These are phyloP conservation scores for Candida berthetii DNA, from an alignment of 805 yeast species.

Conservation along the genomic window DNA sequence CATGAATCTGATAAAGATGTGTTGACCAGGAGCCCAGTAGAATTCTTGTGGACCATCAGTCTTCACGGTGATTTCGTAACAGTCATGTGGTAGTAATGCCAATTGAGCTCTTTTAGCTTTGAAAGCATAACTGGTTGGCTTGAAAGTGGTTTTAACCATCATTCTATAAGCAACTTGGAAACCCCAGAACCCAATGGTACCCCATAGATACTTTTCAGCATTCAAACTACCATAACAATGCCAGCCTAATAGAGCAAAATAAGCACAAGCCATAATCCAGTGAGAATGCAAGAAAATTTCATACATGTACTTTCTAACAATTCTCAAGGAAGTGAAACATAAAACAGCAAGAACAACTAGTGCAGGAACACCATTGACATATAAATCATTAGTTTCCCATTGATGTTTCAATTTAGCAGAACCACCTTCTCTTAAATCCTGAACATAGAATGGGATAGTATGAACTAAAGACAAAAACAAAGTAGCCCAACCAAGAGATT, in stretches of 20 bases:
- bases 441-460: conserved; percentile 42
- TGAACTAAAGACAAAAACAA: conserved; percentile 41
- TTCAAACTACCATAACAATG: conserved; percentile 32
- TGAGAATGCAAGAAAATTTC: conserved; percentile 46
- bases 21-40: conserved; percentile 51
- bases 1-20: conserved; percentile 40
- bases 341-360: conserved; percentile 36
- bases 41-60: conserved; percentile 22
- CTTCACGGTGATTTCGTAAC: conserved; percentile 28
- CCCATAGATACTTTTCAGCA: conserved; percentile 39
- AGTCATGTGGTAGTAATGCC: conserved; percentile 15
- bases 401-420: conserved; percentile 14
- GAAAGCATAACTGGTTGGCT: conserved; percentile 34
- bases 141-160: conserved; percentile 37
- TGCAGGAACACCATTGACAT: conserved; percentile 41
- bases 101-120: conserved; percentile 30
- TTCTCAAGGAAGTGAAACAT: conserved; percentile 35
- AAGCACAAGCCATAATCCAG: conserved; percentile 47
- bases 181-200: conserved; percentile 45
- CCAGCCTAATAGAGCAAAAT: conserved; percentile 37
- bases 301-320: conserved; percentile 33
- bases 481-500: conserved; percentile 31
- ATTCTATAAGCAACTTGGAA: conserved; percentile 41
- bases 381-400: conserved; percentile 18
- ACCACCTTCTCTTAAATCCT: conserved; percentile 44